Percentiles rank a stretch among this genome's conserved stretches.
Conservation (phyloP, 805 yeast genomes). For the Zygosaccharomyces bisporus region DNA sequence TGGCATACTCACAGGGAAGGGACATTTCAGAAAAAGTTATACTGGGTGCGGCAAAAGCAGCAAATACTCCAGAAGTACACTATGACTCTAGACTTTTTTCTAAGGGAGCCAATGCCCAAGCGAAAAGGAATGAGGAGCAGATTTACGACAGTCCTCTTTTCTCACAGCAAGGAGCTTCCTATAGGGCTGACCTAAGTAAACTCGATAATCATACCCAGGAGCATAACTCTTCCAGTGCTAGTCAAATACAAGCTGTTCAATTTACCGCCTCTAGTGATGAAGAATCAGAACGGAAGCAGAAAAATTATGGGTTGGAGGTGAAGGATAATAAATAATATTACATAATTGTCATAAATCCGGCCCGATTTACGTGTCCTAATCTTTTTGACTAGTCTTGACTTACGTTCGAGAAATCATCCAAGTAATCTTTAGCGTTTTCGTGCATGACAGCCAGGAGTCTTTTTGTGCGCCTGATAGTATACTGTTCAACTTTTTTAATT, state of each 20-base stretch:
- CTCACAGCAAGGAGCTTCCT: slow-evolving; percentile 50
- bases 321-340: slow-evolving; percentile 10
- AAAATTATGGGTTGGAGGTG: slow-evolving; percentile 22
- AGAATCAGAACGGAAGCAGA: slow-evolving; percentile 8
- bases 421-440: slow-evolving; percentile 7
- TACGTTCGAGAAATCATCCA: slow-evolving; percentile 17
- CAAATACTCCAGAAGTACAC: slow-evolving; percentile 40
- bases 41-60: slow-evolving; percentile 45
- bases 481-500: slow-evolving; percentile 75
- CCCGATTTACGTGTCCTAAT: slow-evolving; percentile 12
- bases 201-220: slow-evolving; percentile 21
- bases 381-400: slow-evolving; percentile 20
- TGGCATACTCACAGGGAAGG: slow-evolving; percentile 45
- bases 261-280: slow-evolving; percentile 39
- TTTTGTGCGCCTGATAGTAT: slow-evolving; percentile 48
- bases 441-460: slow-evolving; percentile 20
- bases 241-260: slow-evolving; percentile 43
- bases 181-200: slow-evolving; percentile 39
- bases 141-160: slow-evolving; percentile 60
- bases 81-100: slow-evolving; percentile 60
- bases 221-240: slow-evolving; percentile 15
- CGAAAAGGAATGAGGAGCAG: slow-evolving; percentile 41
- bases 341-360: too few relatives aligned
- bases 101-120: slow-evolving; percentile 41
- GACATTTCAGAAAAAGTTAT: slow-evolving; percentile 56